phyloP scores from a whole-genome alignment of 306 rosid species.

The Lablab purpureus region DNA sequence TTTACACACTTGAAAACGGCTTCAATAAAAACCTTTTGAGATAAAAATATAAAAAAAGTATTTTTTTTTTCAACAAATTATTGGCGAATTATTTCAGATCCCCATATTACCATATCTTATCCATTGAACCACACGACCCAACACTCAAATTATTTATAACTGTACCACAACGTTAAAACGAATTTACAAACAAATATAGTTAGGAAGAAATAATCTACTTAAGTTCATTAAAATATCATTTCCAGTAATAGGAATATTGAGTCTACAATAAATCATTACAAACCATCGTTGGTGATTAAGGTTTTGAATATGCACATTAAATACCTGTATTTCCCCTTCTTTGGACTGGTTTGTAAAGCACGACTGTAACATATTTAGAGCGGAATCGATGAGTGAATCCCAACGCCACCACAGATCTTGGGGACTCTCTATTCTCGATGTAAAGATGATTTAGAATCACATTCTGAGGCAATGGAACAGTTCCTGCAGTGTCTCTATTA shows the following conservation, averaged over 20 bases:
- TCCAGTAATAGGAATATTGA: slow-evolving; percentile 38
- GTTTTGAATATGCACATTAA: slow-evolving; percentile 43
- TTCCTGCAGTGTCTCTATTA: slow-evolving; percentile 55
- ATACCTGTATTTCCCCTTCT: slow-evolving; percentile 64
- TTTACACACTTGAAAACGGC: background rate
- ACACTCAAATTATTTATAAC: background rate
- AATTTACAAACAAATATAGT: background rate
- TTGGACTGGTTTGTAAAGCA: slow-evolving; percentile 94
- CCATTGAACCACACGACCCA: background rate
- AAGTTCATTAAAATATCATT: slow-evolving; percentile 41
- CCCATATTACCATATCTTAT: background rate
- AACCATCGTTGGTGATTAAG: slow-evolving; percentile 8
- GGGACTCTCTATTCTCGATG: slow-evolving; percentile 80
- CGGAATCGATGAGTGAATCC: slow-evolving; percentile 95
- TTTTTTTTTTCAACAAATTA: too few species aligned
- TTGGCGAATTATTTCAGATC: background rate
- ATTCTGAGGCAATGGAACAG: slow-evolving; percentile 73
- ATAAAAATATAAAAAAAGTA: too few species aligned
- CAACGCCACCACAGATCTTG: slow-evolving; percentile 84
- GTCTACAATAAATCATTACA: slow-evolving; percentile 52
- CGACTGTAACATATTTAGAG: slow-evolving; percentile 86
- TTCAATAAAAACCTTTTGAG: too few species aligned
- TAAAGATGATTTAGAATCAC: slow-evolving; percentile 90
- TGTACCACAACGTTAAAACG: background rate
- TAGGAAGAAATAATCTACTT: slow-evolving; percentile 14